Conservation (phyloP, 371 early-diverging fungal genomes). For the Mucor irregularis region DNA sequence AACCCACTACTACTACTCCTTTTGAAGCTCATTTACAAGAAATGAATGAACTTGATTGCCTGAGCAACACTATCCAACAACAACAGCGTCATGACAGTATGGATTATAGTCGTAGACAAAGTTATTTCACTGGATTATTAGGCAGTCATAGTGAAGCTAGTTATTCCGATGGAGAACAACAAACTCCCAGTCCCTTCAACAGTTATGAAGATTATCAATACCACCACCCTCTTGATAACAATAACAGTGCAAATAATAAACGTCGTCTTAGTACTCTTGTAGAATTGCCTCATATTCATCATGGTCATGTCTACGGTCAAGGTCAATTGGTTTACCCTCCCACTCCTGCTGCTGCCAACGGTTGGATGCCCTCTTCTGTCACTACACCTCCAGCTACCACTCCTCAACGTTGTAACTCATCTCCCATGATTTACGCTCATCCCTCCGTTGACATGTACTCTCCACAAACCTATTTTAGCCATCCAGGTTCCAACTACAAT, state of each 20-base stretch:
- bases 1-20: conserved; percentile 21
- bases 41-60: conserved; percentile 19
- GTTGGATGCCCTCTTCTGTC: conserved; percentile 14
- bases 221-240: conserved; percentile 20
- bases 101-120: conserved; percentile 30
- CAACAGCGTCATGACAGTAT: conserved; percentile 29
- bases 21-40: conserved; percentile 9
- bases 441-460: conserved; percentile 27
- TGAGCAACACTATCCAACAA: conserved; percentile 8
- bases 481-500: neutral
- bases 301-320: conserved; percentile 1
- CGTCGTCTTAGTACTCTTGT: conserved; percentile 20
- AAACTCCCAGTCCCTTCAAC: conserved; percentile 26
- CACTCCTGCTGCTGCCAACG: neutral
- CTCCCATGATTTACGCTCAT: conserved; percentile 27
- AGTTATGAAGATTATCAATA: conserved; percentile 29
- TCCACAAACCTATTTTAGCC: conserved; percentile 15
- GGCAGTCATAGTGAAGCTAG: conserved; percentile 18
- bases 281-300: conserved; percentile 10
- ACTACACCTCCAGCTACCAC: neutral
- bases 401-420: conserved; percentile 2
- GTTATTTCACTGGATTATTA: conserved; percentile 32
- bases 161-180: conserved; percentile 24
- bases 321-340: neutral
- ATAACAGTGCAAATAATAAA: conserved; percentile 9